These are phyloP conservation scores for Lophium mytilinum DNA, from an alignment of 495 filamentous ascomycete genomes.

Conservation along the genomic window DNA sequence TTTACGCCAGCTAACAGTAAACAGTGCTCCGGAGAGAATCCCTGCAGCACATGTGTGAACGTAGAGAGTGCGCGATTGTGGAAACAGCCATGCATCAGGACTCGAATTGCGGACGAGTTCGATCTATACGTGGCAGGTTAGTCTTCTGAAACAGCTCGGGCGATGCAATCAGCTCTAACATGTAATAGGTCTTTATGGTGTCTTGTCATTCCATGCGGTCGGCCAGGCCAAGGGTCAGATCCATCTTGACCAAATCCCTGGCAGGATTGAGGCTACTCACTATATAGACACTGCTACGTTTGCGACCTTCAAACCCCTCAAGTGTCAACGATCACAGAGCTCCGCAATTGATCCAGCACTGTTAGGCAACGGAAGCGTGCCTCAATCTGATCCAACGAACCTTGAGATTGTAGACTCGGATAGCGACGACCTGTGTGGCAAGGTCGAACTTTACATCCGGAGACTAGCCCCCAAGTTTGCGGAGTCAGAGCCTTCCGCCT, in stretches of 20 bases:
- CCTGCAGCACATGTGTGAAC: conserved; percentile 70
- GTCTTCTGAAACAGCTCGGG: conserved; percentile 42
- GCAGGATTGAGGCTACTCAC: conserved; percentile 62
- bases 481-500: conserved; percentile 55
- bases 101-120: conserved; percentile 64
- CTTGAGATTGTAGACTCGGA: conserved; percentile 40
- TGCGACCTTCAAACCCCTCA: conserved; percentile 44
- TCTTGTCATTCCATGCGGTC: conserved; percentile 58
- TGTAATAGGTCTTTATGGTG: conserved; percentile 50
- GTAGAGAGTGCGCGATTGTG: conserved; percentile 72
- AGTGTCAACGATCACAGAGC: conserved; percentile 30
- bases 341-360: conserved; percentile 24
- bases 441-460: conserved; percentile 65
- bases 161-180: not conserved
- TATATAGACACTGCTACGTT: conserved; percentile 50
- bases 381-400: conserved; percentile 2
- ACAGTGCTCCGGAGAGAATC: conserved; percentile 64
- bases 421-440: conserved; percentile 56
- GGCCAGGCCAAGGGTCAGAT: conserved; percentile 50
- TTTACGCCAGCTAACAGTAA: not conserved
- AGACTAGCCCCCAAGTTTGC: conserved; percentile 53
- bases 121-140: conserved; percentile 39
- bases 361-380: conserved; percentile 2
- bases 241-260: conserved; percentile 48
- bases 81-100: conserved; percentile 71